A percentile compares a stretch with the other conserved stretches of the same genome.
phyloP scores from a whole-genome alignment of 2,329 filamentous ascomycete genomes.

The Dactylellina parvicollis region DNA sequence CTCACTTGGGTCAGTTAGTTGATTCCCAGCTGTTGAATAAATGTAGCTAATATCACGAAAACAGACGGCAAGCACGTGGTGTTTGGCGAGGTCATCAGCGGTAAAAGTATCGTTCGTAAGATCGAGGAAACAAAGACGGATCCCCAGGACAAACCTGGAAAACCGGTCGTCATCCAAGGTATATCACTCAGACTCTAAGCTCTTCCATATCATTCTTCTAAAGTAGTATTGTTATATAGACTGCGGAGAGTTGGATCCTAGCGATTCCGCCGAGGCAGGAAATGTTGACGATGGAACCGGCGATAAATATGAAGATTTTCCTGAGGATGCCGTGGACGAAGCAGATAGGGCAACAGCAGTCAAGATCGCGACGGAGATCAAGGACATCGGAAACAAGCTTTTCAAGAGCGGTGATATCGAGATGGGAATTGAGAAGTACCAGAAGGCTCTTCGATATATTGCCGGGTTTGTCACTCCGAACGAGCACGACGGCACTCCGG shows the following conservation, averaged over 20 bases:
- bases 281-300: slow-evolving; percentile 80
- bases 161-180: slow-evolving; percentile 75
- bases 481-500: slow-evolving; percentile 74
- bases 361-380: slow-evolving; percentile 83
- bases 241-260: slow-evolving; percentile 84
- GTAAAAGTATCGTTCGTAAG: slow-evolving; percentile 88
- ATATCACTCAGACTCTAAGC: background rate
- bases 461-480: slow-evolving; percentile 80
- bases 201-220: background rate
- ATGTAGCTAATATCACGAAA: background rate
- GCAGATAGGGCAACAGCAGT: slow-evolving; percentile 75
- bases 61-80: slow-evolving; percentile 96
- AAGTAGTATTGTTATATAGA: slow-evolving; percentile 63
- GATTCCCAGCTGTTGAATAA: background rate
- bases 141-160: slow-evolving; percentile 77
- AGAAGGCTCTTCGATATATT: slow-evolving; percentile 89
- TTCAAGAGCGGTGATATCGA: slow-evolving; percentile 81
- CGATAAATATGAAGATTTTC: slow-evolving; percentile 94
- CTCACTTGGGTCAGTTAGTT: slow-evolving; percentile 13
- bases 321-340: slow-evolving; percentile 77
- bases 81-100: slow-evolving; percentile 91
- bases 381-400: slow-evolving; percentile 89
- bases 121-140: slow-evolving; percentile 85
- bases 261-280: slow-evolving; percentile 73
- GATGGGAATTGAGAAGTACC: slow-evolving; percentile 86